A percentile compares a stretch with the other conserved stretches of the same genome.
Evolutionary conservation across 2,329 filamentous ascomycete genomes (phyloP).

Genomic region (Lachnellula occidentalis): DNA sequence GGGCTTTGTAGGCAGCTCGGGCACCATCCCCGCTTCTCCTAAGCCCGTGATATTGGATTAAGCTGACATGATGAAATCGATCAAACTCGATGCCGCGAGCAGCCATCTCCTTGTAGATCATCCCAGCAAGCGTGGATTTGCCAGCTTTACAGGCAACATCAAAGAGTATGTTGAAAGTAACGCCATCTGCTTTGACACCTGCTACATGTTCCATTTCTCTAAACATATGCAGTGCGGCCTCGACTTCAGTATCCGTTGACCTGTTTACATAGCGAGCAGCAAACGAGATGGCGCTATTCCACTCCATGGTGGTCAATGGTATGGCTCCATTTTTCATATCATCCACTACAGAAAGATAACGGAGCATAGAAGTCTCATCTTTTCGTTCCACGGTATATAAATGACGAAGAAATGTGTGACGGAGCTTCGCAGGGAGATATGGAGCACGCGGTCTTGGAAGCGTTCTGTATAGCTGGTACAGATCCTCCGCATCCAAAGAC

Average conservation of each 20-base stretch:
- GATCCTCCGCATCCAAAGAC: constrained; percentile 21
- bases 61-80: constrained; percentile 73
- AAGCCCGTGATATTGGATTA: constrained; percentile 81
- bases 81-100: constrained; percentile 62
- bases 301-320: constrained; percentile 61
- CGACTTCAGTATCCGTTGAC: constrained; percentile 53
- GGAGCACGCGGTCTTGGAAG: constrained; percentile 31
- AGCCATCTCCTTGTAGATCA: constrained; percentile 77
- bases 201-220: constrained; percentile 78
- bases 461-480: constrained; percentile 32
- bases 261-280: constrained; percentile 64
- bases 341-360: constrained; percentile 77
- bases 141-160: constrained; percentile 81
- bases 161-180: constrained; percentile 93
- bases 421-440: constrained; percentile 25
- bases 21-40: constrained; percentile 68
- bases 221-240: constrained; percentile 74
- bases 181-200: constrained; percentile 58
- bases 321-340: constrained; percentile 75
- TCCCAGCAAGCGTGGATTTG: constrained; percentile 78
- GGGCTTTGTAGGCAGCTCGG: constrained; percentile 70
- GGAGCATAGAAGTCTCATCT: constrained; percentile 57
- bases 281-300: constrained; percentile 80
- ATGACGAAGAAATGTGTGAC: constrained; percentile 29
- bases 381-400: constrained; percentile 29